Percentiles rank a stretch among this genome's conserved stretches.
phyloP scores from a whole-genome alignment of 2,329 filamentous ascomycete species.

The Fusarium xyrophilum region DNA sequence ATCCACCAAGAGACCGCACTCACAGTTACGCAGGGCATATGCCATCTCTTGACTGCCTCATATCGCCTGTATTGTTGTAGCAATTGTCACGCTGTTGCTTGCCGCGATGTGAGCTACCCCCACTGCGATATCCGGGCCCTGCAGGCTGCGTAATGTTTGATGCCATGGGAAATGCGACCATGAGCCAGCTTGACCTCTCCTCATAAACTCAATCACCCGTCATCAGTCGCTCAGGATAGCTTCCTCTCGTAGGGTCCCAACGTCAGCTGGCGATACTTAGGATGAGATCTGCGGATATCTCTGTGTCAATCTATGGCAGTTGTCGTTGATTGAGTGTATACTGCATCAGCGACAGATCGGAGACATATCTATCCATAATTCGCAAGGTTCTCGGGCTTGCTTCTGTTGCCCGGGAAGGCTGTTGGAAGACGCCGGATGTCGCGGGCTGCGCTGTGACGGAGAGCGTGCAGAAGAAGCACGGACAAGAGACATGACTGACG shows the following conservation, averaged over 20 bases:
- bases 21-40: not conserved
- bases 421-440: accelerated
- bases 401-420: not conserved
- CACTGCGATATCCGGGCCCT: not conserved
- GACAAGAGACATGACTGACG: not conserved
- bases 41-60: accelerated
- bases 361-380: accelerated
- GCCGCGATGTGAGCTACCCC: not conserved
- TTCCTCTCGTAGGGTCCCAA: accelerated
- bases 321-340: accelerated
- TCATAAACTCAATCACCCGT: accelerated
- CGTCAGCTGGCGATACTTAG: accelerated
- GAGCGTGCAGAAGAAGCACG: accelerated
- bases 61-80: not conserved
- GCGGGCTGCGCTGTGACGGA: not conserved
- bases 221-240: not conserved
- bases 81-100: not conserved
- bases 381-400: accelerated
- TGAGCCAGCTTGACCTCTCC: not conserved
- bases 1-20: not conserved
- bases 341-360: accelerated
- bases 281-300: accelerated
- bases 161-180: accelerated
- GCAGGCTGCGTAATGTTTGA: accelerated
- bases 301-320: not conserved